A percentile compares a stretch with the other conserved stretches of the same genome.
These are phyloP conservation scores for Rhodotorula graminis DNA, from an alignment of 768 basidiomycete species.

Conservation along the genomic window DNA sequence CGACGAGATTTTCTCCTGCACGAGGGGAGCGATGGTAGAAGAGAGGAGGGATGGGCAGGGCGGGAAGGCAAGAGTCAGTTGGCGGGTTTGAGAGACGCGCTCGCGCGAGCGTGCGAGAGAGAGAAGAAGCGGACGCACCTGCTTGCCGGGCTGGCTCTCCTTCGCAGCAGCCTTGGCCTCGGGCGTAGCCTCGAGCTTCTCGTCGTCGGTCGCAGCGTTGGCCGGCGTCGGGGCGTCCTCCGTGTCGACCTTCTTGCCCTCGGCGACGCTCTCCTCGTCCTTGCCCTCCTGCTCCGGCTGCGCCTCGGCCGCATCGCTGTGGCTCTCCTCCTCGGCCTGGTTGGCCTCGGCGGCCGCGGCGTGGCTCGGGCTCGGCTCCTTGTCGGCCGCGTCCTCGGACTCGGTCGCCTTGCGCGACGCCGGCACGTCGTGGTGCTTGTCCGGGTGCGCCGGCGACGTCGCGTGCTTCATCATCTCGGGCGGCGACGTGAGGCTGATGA, in stretches of 20 bases:
- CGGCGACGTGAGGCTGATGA: conserved; percentile 16
- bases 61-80: neutral
- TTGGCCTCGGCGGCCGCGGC: neutral
- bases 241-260: neutral
- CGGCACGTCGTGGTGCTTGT: conserved; percentile 1
- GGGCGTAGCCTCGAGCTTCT: neutral
- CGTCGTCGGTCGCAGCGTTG: neutral
- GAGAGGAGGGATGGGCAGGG: too few relatives aligned
- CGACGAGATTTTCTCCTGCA: neutral
- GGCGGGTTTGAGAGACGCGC: neutral
- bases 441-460: neutral
- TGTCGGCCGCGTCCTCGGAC: neutral
- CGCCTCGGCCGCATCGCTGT: neutral
- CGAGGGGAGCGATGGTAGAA: too few relatives aligned
- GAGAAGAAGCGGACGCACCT: neutral
- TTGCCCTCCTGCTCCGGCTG: neutral
- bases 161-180: conserved; percentile 6
- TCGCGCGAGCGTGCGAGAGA: too few relatives aligned
- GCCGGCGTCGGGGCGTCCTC: neutral
- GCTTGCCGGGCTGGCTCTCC: neutral
- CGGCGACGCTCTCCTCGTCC: neutral
- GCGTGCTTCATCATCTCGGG: conserved; percentile 4
- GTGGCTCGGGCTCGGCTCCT: conserved; percentile 3
- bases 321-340: neutral
- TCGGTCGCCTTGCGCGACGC: neutral